Conservation (phyloP, 202 grass and related monocot genomes). For the Musa balbisiana region DNA sequence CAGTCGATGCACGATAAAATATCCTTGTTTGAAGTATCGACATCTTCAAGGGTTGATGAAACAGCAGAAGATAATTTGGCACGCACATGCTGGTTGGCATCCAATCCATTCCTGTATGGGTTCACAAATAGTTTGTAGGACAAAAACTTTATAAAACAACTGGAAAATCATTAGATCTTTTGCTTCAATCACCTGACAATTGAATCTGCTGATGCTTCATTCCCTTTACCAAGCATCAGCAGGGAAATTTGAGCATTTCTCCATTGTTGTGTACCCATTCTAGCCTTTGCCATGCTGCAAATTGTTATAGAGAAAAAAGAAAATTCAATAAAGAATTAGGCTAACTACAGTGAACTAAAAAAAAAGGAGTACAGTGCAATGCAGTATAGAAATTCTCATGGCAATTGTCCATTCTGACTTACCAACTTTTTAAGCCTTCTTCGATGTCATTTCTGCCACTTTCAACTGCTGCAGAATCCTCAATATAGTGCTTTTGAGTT, state of each 20-base stretch:
- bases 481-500: slow-evolving; percentile 71
- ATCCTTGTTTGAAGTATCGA: slow-evolving; percentile 64
- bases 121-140: neutral
- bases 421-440: slow-evolving; percentile 84
- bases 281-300: slow-evolving; percentile 76
- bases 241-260: slow-evolving; percentile 73
- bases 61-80: slow-evolving; percentile 61
- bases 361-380: too few species aligned
- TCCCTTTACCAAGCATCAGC: slow-evolving; percentile 75
- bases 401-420: neutral
- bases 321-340: neutral
- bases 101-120: slow-evolving; percentile 50
- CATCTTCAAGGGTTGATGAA: slow-evolving; percentile 62
- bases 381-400: neutral
- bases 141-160: too few species aligned
- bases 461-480: slow-evolving; percentile 64
- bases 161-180: neutral
- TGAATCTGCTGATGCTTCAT: slow-evolving; percentile 66
- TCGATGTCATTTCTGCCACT: slow-evolving; percentile 50
- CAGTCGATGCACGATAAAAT: slow-evolving; percentile 72
- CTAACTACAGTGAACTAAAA: too few species aligned
- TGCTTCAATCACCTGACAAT: slow-evolving; percentile 51
- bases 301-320: neutral
- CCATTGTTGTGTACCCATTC: slow-evolving; percentile 71
- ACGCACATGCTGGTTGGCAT: slow-evolving; percentile 59